Conservation (phyloP, 73 alveolate genomes). For the Paramecium bursaria region DNA sequence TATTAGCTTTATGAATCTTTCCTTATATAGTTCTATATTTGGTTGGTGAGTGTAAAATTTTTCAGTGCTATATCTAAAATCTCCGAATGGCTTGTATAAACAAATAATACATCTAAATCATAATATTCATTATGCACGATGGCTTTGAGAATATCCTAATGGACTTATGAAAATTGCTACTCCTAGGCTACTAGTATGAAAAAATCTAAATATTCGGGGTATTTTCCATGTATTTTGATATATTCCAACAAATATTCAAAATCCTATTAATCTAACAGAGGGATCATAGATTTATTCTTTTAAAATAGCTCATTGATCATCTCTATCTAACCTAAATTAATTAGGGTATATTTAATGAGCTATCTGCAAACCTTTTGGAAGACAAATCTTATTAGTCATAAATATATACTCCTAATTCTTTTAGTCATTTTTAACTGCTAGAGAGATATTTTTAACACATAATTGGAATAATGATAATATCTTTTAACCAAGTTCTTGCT, state of each 20-base stretch:
- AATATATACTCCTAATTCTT: slow-evolving; percentile 20
- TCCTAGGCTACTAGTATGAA: background rate
- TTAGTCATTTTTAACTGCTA: slow-evolving; percentile 4
- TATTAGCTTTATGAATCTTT: slow-evolving; percentile 1
- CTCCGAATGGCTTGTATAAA: slow-evolving; percentile 23
- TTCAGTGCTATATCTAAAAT: background rate
- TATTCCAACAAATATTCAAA: slow-evolving; percentile 10
- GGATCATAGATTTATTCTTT: slow-evolving; percentile 1
- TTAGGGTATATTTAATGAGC: background rate
- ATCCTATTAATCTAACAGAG: slow-evolving; percentile 17
- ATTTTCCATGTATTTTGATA: slow-evolving; percentile 42
- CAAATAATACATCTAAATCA: slow-evolving; percentile 14
- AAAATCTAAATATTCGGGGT: background rate
- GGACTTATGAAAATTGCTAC: background rate
- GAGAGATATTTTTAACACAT: background rate
- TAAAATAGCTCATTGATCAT: slow-evolving; percentile 26
- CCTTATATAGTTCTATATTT: background rate
- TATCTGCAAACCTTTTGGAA: slow-evolving; percentile 5
- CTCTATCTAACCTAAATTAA: slow-evolving; percentile 35
- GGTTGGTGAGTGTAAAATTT: slow-evolving; percentile 23
- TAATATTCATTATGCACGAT: background rate
- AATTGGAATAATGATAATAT: slow-evolving; percentile 8
- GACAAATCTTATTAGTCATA: background rate
- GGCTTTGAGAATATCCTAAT: slow-evolving; percentile 25
- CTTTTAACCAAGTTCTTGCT: slow-evolving; percentile 32